A percentile compares a stretch with the other conserved stretches of the same genome.
Evolutionary conservation across 768 basidiomycete species (phyloP).

Genomic region (Neoboletus subvelutipes): DNA sequence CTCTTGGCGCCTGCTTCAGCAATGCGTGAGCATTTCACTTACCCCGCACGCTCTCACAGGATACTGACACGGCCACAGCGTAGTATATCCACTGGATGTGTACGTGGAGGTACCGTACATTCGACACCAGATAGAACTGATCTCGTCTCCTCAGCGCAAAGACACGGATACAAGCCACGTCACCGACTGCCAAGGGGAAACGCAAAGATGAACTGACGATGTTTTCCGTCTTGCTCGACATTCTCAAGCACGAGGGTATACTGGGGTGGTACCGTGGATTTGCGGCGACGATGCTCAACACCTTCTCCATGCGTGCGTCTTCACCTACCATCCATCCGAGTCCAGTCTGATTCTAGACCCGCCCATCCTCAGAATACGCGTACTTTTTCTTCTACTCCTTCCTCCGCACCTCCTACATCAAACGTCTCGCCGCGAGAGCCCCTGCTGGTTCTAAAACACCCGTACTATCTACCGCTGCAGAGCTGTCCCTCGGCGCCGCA

Average conservation of each 20-base stretch:
- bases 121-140: background rate
- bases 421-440: slow-evolving; percentile 58
- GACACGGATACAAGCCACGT: slow-evolving; percentile 88
- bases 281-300: slow-evolving; percentile 95
- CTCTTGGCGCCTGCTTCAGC: slow-evolving; percentile 89
- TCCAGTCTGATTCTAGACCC: background rate
- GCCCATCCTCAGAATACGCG: slow-evolving; percentile 75
- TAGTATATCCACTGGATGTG: slow-evolving; percentile 96
- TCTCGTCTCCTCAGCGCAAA: slow-evolving; percentile 62
- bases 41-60: slow-evolving; percentile 3
- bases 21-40: slow-evolving; percentile 67
- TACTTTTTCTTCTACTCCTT: slow-evolving; percentile 99
- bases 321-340: background rate
- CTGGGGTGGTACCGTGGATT: slow-evolving; percentile 88
- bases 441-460: slow-evolving; percentile 61
- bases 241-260: slow-evolving; percentile 81
- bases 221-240: slow-evolving; percentile 60
- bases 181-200: slow-evolving; percentile 52
- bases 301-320: slow-evolving; percentile 86
- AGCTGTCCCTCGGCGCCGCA: slow-evolving; percentile 84
- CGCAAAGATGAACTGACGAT: slow-evolving; percentile 54
- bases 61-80: slow-evolving; percentile 41
- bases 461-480: slow-evolving; percentile 69
- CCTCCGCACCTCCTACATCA: slow-evolving; percentile 81
- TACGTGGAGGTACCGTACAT: slow-evolving; percentile 39